Evolutionary conservation across 164 flowering plant species (phyloP), one percentile per base, ranked within the genome.

Genomic region (Pachysandra terminalis): DNA sequence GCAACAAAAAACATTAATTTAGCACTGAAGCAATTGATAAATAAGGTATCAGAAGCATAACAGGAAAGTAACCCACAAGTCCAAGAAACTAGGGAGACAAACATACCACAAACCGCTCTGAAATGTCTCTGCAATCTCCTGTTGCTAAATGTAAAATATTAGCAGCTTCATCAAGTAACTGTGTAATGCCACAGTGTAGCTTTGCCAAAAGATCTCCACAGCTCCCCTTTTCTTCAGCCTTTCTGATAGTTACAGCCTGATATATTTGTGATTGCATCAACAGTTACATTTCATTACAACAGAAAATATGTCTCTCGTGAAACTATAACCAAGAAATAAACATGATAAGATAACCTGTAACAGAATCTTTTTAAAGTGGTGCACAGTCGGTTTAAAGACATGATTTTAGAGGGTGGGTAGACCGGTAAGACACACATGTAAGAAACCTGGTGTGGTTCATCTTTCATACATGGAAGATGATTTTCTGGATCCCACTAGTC

Each of bases 211-310:
- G 86, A 65, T 78, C 68, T 10, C 15, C 65, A 23, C 78, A 64
- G 54, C 66, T 83, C 56, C 81, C 83, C 41, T 72, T 87, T 65
- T 81, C 87, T 79, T 86, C 92, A 25, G 92, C 91, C 73, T 74
- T 82, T 74, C 61, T 86, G 65, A 74, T 68, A 10, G 85, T 75
- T 37, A 86, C 89, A 62, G 84, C 87, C 92, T 90, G 67, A 37
- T 17, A 54, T 27, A 70, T 59, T 54, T 65, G 21, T 67, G 28
- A 41, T 25, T 23, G 25, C 40, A 62, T 52, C 28, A 27, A 24
- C n/a, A 49, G 49, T 63, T 25, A 24, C 35, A 58, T 24, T 55
- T 59, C 5, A 49, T 23, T 26, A 48, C 7, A 62, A 23, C n/a
- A 56, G 35, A 12, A 21, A 15, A 1, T 41, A 59, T 4, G 56